Conservation (phyloP, 2,329 filamentous ascomycete genomes). For the Fusarium redolens region DNA sequence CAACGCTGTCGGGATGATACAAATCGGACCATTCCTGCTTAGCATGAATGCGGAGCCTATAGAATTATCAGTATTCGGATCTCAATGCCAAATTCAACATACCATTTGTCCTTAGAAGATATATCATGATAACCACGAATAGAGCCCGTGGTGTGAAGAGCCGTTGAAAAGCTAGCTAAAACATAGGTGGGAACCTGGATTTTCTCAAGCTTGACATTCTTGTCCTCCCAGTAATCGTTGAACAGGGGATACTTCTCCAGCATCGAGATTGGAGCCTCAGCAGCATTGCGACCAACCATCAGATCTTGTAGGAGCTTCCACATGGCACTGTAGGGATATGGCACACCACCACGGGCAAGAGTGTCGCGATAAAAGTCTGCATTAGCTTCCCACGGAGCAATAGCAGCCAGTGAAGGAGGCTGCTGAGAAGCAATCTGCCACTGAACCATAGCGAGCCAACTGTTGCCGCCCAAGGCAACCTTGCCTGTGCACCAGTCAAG, state of each 20-base stretch:
- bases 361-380: constrained; percentile 1
- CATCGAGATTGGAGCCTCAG: background rate
- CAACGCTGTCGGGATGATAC: background rate
- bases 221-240: background rate
- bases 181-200: background rate
- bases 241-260: background rate
- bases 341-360: background rate
- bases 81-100: background rate
- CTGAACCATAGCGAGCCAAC: constrained; percentile 2
- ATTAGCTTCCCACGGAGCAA: background rate
- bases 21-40: constrained; percentile 2
- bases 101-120: background rate
- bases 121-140: background rate
- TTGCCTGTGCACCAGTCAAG: background rate
- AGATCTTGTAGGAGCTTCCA: background rate
- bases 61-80: fast-evolving
- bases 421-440: constrained; percentile 4
- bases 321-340: background rate
- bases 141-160: background rate
- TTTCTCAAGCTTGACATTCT: background rate
- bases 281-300: background rate
- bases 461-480: background rate
- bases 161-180: background rate
- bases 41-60: background rate
- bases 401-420: background rate